Evolutionary conservation across 1,284 basidiomycete genomes (phyloP).

Genomic region (Hortiboletus rubellus): DNA sequence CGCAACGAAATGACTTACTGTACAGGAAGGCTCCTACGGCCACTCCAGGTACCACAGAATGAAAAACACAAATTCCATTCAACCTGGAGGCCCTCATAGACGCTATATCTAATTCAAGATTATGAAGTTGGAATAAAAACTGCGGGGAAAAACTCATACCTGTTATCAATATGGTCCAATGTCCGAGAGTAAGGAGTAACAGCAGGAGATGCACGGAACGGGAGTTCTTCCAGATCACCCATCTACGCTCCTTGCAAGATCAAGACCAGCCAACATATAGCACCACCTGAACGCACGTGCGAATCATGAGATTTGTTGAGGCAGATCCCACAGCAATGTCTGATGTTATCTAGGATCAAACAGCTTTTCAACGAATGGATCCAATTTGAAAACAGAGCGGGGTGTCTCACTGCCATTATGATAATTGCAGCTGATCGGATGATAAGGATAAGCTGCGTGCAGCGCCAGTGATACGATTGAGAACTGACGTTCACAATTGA

Average conservation of each 20-base stretch:
- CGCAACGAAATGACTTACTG: conserved; percentile 5
- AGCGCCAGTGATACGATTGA: neutral
- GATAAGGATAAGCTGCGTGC: neutral
- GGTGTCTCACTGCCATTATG: too few species aligned
- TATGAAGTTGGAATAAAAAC: neutral
- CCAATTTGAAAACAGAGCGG: too few species aligned
- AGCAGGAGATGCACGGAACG: conserved; percentile 16
- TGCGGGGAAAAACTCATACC: conserved; percentile 9
- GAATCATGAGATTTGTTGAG: conserved; percentile 23
- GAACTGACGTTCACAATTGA: conserved; percentile 21
- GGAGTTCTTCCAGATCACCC: conserved; percentile 28
- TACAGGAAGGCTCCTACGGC: conserved; percentile 13
- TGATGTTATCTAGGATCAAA: conserved; percentile 4
- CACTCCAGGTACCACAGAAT: neutral
- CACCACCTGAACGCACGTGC: conserved; percentile 11
- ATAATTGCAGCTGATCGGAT: too few species aligned
- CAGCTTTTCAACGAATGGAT: too few species aligned
- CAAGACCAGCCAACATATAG: neutral
- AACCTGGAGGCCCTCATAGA: neutral
- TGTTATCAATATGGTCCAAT: conserved; percentile 17
- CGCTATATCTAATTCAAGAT: conserved; percentile 6
- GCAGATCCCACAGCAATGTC: conserved; percentile 14
- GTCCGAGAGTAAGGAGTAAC: conserved; percentile 17
- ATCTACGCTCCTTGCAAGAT: conserved; percentile 15
- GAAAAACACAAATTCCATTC: conserved; percentile 6